Conservation (phyloP, 768 basidiomycete species). For the Sarcomyxa edulis region DNA sequence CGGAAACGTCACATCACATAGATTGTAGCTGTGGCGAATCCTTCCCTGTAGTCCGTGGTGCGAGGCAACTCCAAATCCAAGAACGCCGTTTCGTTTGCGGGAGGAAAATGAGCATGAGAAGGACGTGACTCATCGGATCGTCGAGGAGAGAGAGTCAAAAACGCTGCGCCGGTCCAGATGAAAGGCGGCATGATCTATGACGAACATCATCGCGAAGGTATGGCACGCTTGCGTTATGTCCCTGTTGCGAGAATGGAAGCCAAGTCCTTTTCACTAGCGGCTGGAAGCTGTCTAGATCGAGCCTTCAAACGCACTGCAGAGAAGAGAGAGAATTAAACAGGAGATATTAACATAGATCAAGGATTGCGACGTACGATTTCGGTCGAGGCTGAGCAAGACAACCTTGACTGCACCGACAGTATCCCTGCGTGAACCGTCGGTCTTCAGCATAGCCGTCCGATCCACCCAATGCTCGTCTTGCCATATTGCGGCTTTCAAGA, state of each 20-base stretch:
- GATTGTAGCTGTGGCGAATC: no score
- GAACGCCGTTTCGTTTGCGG: no score
- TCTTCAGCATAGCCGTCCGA: slow-evolving; percentile 66
- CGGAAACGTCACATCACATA: no score
- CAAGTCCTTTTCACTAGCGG: slow-evolving; percentile 83
- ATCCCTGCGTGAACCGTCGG: slow-evolving; percentile 27
- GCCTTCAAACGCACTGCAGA: slow-evolving; percentile 82
- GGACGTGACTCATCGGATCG: no score
- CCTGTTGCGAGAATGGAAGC: slow-evolving; percentile 48
- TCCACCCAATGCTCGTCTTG: slow-evolving; percentile 92
- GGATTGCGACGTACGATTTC: slow-evolving; percentile 77
- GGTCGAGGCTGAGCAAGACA: slow-evolving; percentile 84
- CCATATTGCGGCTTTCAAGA: slow-evolving; percentile 89
- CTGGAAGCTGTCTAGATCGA: slow-evolving; percentile 77
- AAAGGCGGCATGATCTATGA: no score
- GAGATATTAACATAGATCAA: slow-evolving; percentile 7
- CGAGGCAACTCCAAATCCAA: no score
- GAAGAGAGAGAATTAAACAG: slow-evolving; percentile 12
- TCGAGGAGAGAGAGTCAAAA: no score
- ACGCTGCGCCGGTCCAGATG: no score
- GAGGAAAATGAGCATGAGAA: no score
- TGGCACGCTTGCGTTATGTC: neutral
- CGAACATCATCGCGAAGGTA: neutral
- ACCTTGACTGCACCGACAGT: slow-evolving; percentile 64
- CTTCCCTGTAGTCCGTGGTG: no score